Evolutionary conservation across 495 filamentous ascomycete species (phyloP).

Genomic region (Penicillium silybi): DNA sequence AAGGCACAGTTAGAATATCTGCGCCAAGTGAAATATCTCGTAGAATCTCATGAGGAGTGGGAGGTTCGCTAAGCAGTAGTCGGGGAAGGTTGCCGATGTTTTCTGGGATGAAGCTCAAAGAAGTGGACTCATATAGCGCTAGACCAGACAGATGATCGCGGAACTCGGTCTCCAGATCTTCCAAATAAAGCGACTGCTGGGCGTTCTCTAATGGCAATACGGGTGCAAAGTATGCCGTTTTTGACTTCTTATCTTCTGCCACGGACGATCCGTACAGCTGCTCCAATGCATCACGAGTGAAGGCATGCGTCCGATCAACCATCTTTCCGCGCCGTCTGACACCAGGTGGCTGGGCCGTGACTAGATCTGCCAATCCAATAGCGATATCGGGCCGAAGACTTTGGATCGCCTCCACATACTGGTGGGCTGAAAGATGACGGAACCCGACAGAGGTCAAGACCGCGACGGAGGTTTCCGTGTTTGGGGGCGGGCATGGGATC

Average conservation of each 20-base stretch:
- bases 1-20: constrained; percentile 74
- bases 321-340: constrained; percentile 73
- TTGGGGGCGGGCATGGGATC: constrained; percentile 65
- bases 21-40: constrained; percentile 69
- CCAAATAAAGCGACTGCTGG: constrained; percentile 72
- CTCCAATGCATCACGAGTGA: constrained; percentile 51
- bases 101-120: constrained; percentile 61
- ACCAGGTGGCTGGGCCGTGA: constrained; percentile 54
- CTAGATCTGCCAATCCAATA: constrained; percentile 73
- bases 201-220: constrained; percentile 70
- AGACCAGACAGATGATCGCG: constrained; percentile 62
- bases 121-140: constrained; percentile 71
- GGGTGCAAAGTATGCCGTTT: constrained; percentile 68
- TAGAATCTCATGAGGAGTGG: constrained; percentile 70
- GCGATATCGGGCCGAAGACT: constrained; percentile 75
- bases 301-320: constrained; percentile 76
- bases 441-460: constrained; percentile 85
- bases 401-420: constrained; percentile 61
- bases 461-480: constrained; percentile 67
- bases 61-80: constrained; percentile 63
- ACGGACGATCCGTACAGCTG: constrained; percentile 47
- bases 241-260: constrained; percentile 29
- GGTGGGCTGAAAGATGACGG: constrained; percentile 56
- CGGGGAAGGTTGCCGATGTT: constrained; percentile 60
- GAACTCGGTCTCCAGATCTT: constrained; percentile 56